phyloP scores from a whole-genome alignment of 2,329 filamentous ascomycete genomes.

The Fusarium sp. region DNA sequence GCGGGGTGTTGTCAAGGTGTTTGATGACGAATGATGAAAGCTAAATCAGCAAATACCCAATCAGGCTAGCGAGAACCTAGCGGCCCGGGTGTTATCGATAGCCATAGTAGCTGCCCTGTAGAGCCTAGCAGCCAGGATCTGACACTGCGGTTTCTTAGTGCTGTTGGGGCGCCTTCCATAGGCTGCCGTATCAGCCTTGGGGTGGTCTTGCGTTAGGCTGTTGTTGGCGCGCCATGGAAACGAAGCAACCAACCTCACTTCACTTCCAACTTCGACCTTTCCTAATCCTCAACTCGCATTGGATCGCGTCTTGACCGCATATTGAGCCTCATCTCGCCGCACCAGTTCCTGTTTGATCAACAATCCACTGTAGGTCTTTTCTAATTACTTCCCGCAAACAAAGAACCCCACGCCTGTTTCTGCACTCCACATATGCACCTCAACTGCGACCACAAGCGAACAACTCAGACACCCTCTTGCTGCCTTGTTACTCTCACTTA shows the following conservation, averaged over 20 bases:
- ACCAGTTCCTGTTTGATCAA: slow-evolving; percentile 23
- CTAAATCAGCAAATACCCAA: slow-evolving; percentile 7
- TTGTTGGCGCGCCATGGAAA: slow-evolving; percentile 30
- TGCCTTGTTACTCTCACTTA: slow-evolving; percentile 27
- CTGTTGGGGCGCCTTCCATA: slow-evolving; percentile 20
- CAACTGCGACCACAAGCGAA: slow-evolving; percentile 50
- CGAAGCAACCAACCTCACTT: slow-evolving; percentile 26
- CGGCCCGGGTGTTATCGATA: slow-evolving; percentile 39
- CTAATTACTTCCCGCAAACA: slow-evolving; percentile 53
- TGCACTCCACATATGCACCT: slow-evolving; percentile 52
- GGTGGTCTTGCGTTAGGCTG: slow-evolving; percentile 8
- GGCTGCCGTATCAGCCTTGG: slow-evolving; percentile 29
- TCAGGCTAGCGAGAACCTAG: slow-evolving; percentile 21
- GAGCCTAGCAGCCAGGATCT: slow-evolving; percentile 10
- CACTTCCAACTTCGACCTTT: slow-evolving; percentile 24
- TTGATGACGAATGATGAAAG: slow-evolving; percentile 15
- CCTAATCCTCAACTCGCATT: slow-evolving; percentile 17
- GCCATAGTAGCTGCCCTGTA: slow-evolving; percentile 14
- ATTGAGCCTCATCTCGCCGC: slow-evolving; percentile 35
- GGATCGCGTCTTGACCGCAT: slow-evolving; percentile 35
- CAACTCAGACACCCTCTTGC: slow-evolving; percentile 54
- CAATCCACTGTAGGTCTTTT: slow-evolving; percentile 33
- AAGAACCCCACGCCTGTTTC: slow-evolving; percentile 56
- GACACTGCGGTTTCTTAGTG: slow-evolving; percentile 5
- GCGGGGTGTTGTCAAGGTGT: slow-evolving; percentile 3